Conservation (phyloP, 2,329 filamentous ascomycete genomes). For the Penicillium palitans region DNA sequence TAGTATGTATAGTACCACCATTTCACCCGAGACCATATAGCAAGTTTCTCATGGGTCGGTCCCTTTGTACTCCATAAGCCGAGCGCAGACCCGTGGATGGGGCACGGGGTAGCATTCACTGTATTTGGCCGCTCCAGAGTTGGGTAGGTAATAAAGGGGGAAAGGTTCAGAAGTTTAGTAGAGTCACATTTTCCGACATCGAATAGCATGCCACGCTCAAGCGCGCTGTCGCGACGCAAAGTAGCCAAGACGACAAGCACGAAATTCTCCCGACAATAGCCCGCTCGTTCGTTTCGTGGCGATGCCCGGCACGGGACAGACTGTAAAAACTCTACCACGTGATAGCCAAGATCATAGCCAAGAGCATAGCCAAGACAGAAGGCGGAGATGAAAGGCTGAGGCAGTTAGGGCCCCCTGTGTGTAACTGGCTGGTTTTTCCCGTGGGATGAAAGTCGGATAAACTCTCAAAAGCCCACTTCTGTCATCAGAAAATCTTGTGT, state of each 20-base stretch:
- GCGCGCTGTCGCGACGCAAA: neutral
- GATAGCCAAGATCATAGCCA: neutral
- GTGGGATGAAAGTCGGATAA: neutral
- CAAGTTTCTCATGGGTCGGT: neutral
- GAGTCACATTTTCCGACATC: neutral
- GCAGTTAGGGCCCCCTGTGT: neutral
- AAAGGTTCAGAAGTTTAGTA: neutral
- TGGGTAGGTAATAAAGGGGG: neutral
- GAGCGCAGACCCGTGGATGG: neutral
- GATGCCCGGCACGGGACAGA: neutral
- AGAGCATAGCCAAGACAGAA: neutral
- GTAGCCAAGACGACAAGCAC: neutral
- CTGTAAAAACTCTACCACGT: neutral
- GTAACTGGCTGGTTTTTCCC: slow-evolving; percentile 7
- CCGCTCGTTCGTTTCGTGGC: neutral
- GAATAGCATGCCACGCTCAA: slow-evolving; percentile 3
- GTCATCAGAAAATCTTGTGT: neutral
- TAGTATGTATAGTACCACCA: neutral
- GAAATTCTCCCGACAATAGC: neutral
- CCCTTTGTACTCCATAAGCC: neutral
- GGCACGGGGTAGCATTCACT: neutral
- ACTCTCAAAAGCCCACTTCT: neutral
- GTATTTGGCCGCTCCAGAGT: neutral
- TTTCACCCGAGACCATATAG: neutral
- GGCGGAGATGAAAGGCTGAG: slow-evolving; percentile 1